Conservation (phyloP, 163 green algal genomes). For the Chlamydomonas reinhardtii region DNA sequence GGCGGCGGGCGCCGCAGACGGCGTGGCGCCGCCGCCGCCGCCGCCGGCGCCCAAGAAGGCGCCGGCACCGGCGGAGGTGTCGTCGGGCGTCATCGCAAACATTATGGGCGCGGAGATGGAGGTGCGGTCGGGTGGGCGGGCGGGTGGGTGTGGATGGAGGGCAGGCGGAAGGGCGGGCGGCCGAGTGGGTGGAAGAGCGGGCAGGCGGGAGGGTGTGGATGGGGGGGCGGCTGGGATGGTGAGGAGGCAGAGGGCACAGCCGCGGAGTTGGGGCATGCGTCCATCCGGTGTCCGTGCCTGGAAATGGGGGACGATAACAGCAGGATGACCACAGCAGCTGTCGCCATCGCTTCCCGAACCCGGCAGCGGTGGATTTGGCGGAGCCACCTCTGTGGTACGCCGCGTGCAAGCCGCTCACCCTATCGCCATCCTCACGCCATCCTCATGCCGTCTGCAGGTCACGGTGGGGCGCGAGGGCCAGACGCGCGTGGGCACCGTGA, state of each 20-base stretch:
- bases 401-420: too few species aligned
- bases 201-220: neutral
- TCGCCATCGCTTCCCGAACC: too few species aligned
- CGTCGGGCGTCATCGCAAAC: constrained; percentile 1
- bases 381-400: too few species aligned
- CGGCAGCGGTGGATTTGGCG: too few species aligned
- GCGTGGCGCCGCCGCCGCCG: neutral
- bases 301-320: too few species aligned
- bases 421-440: too few species aligned
- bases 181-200: neutral
- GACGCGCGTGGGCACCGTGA: constrained; percentile 8
- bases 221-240: too few species aligned
- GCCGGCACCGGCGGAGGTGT: neutral
- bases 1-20: constrained; percentile 30
- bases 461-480: constrained; percentile 21
- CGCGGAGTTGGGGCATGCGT: too few species aligned
- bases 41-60: neutral
- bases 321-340: too few species aligned
- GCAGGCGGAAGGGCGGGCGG: neutral
- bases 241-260: too few species aligned
- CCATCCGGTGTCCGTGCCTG: too few species aligned
- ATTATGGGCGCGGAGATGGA: constrained; percentile 32
- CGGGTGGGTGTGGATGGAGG: too few species aligned
- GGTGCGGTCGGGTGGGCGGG: neutral
- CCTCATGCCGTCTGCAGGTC: neutral